Base-by-base conservation (phyloP, 1,139 yeast genomes). In the Meyerozyma sp. region DNA sequence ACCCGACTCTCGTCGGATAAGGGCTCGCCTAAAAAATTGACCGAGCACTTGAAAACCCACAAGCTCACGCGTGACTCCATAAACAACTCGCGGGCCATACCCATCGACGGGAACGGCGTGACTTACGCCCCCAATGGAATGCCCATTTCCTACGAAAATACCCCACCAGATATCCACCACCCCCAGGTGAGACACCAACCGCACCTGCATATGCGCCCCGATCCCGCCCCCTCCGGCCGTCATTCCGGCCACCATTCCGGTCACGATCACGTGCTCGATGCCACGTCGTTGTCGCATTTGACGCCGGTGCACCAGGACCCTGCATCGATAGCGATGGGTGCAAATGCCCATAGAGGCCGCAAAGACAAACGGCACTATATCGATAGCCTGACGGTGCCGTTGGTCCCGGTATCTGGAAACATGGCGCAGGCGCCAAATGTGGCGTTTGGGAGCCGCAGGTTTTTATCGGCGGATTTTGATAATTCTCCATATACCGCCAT, bases 11-110 rank as follows among this genome's bases (percentile, higher is more conserved):
- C 74, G 2, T 70, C 78, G 29, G 84, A 79, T 56, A 77, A 77
- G 54, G 83, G 84, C 0, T 74, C 79, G 26, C 84, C 84, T 25
- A 79, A 79, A 63, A 79, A 79, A 56, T 61, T 79, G 42, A 70
- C 73, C 46, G 84, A 79, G 54, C 84, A 79, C 56, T 61, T 79
- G 50, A 72, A 73, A 49, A 77, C 82, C 4, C 84, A 79, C 55
- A 77, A 76, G 54, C 63, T 79, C 44, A 62, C 64, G 20, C 63
- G 58, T 42, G 66, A 63, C 9, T 62, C 70, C 41, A 61, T 70
- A 40, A 70, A 70, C 46, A 58, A 62, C 42, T 48, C 68, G 9
- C 50, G 77, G 20, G 52, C 68, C 8, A 56, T 65, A 10, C 70
- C 73, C 1, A 58, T 68, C 4, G 75, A 72, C 52, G 72, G 74